Base-by-base conservation (phyloP, 2,329 filamentous ascomycete genomes). In the Fusarium annulatum region DNA sequence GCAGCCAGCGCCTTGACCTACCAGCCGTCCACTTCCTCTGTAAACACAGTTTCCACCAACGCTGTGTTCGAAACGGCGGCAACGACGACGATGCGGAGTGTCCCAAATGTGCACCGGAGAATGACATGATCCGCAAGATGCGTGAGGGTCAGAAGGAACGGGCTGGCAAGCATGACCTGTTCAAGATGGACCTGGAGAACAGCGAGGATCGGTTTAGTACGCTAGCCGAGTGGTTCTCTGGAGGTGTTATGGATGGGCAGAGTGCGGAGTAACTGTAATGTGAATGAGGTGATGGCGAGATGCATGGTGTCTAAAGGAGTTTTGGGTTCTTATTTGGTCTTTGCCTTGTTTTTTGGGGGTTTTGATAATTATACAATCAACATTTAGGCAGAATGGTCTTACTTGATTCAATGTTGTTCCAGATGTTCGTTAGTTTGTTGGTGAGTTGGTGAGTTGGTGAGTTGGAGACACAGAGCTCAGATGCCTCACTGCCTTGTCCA, bases 1-100 rank as follows among this genome's bases (percentile, higher is more conserved):
- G 96, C 81, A 91, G 90, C 21, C 89, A 91, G 42, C 88, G 90
- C 33, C 87, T 98, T 23, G 95, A 98, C 74, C 86, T 98, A 18
- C 96, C 96, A 0, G 94, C 92, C 0, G 95, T 99, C 53, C 96
- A 99, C 80, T 99, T 99, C 81, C 84, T 99, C 72, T 99, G 96
- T 85, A 97, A 97, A 81, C 96, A 99, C 81, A 95, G 92, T 69
- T 99, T 98, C 86, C 96, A 99, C 80, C 94, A 97, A 84, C 88
- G 94, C 51, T 99, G 96, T 82, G 85, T 99, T 79, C 84, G 87
- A 58, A 81, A 81, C 18, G 85, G 84, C 5, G 83, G 81, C 28
- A 85, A 86, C 16, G 91, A 92, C 30, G 86, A 86, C 11, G 90
- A 91, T 58, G 88, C 91, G 0, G 95, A 98, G 82, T 99, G 96